Percentiles rank a stretch among this genome's conserved stretches.
phyloP scores from a whole-genome alignment of 2,329 filamentous ascomycete species.

The Pyrenophora tritici-repentis region DNA sequence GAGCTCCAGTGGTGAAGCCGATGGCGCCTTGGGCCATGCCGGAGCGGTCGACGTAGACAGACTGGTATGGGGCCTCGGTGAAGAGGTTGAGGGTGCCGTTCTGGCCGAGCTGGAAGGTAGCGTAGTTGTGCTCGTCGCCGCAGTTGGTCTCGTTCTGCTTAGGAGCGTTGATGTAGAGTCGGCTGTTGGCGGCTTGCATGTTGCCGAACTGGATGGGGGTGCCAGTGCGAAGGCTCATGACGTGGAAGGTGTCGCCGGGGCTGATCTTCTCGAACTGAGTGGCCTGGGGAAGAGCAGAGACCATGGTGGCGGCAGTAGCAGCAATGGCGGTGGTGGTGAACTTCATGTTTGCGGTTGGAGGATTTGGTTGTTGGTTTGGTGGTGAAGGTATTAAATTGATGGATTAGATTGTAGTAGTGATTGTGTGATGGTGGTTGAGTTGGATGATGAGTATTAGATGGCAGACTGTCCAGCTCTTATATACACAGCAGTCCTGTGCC shows the following conservation, averaged over 20 bases:
- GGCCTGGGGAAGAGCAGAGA: slow-evolving; percentile 11
- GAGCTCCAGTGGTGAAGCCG: slow-evolving; percentile 57
- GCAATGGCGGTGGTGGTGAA: slow-evolving; percentile 1
- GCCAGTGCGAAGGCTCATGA: slow-evolving; percentile 58
- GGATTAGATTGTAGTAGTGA: background rate
- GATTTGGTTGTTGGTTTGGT: slow-evolving; percentile 28
- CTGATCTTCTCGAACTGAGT: slow-evolving; percentile 21
- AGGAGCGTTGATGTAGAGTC: slow-evolving; percentile 52
- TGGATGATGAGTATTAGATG: slow-evolving; percentile 6
- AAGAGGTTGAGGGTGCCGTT: slow-evolving; percentile 55
- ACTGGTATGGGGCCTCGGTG: slow-evolving; percentile 53
- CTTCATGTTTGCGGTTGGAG: slow-evolving; percentile 10
- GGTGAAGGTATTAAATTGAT: slow-evolving; percentile 7
- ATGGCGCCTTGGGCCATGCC: slow-evolving; percentile 63
- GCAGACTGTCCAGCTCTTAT: slow-evolving; percentile 12
- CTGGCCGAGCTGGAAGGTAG: slow-evolving; percentile 57
- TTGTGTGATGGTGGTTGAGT: slow-evolving; percentile 7
- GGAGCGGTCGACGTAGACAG: slow-evolving; percentile 60
- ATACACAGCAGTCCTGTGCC: slow-evolving; percentile 15
- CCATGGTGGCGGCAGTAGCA: background rate
- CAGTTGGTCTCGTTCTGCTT: slow-evolving; percentile 56
- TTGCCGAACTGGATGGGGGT: slow-evolving; percentile 55
- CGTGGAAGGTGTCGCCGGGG: slow-evolving; percentile 50
- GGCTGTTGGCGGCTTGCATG: slow-evolving; percentile 53
- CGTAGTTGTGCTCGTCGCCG: slow-evolving; percentile 44